These are phyloP conservation scores for Zymoseptoria brevis DNA, from an alignment of 2,329 filamentous ascomycete species.

Conservation along the genomic window DNA sequence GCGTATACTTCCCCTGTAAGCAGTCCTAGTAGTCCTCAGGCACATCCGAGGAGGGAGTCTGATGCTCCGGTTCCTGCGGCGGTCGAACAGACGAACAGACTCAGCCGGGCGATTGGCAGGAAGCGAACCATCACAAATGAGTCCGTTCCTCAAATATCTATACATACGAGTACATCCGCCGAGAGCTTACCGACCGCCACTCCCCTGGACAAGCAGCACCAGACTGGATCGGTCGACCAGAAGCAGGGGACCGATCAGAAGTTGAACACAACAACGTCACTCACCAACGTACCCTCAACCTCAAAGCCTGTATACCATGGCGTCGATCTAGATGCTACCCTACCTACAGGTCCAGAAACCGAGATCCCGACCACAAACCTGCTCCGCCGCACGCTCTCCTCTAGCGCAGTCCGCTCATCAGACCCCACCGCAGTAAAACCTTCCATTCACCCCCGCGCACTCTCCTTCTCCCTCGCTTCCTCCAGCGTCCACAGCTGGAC, in stretches of 20 bases:
- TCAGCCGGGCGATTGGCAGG: conserved; percentile 10
- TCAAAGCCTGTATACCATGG: conserved; percentile 54
- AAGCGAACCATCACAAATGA: conserved; percentile 8
- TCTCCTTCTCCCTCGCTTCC: conserved; percentile 69
- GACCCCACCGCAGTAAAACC: conserved; percentile 5
- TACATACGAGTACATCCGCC: not conserved
- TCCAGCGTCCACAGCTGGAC: conserved; percentile 64
- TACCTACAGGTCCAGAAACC: conserved; percentile 44
- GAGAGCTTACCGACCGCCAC: not conserved
- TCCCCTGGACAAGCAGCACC: not conserved
- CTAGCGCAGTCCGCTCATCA: conserved; percentile 35
- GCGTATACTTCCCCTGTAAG: conserved; percentile 22
- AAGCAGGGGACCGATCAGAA: not conserved
- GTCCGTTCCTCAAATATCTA: conserved; percentile 13
- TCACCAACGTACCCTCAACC: conserved; percentile 39
- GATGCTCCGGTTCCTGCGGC: conserved; percentile 1
- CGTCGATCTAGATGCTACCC: conserved; percentile 49
- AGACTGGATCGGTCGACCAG: not conserved
- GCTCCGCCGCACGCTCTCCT: conserved; percentile 49
- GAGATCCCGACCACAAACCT: conserved; percentile 38
- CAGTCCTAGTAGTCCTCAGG: conserved; percentile 20
- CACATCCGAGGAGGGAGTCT: not conserved
- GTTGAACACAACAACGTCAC: conserved; percentile 15
- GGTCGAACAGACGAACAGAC: conserved; percentile 13
- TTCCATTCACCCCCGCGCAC: conserved; percentile 47